These are phyloP conservation scores for Pyronema omphalodes DNA, from an alignment of 495 filamentous ascomycete genomes.

Conservation along the genomic window DNA sequence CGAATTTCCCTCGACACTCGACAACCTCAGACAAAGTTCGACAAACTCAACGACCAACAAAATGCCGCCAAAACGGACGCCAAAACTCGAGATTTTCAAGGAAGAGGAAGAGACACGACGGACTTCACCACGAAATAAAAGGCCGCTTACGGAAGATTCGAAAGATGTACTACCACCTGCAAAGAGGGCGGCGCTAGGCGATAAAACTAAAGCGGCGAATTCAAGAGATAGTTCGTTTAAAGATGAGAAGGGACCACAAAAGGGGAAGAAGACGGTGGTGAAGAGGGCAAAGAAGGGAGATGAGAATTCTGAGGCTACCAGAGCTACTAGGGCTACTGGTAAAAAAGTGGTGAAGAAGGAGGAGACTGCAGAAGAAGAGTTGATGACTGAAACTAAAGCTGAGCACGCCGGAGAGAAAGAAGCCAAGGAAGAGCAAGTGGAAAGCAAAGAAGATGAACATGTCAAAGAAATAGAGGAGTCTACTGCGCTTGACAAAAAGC, in stretches of 20 bases:
- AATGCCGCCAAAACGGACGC: constrained; percentile 2
- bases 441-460: no score
- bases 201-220: background rate
- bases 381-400: no score
- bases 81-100: background rate
- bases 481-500: no score
- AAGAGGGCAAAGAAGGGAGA: no score
- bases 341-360: no score
- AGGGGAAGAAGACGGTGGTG: no score
- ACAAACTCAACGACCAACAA: background rate
- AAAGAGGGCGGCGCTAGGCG: background rate
- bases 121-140: background rate
- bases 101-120: background rate
- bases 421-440: no score
- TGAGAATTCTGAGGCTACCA: no score
- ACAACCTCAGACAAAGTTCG: background rate
- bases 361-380: no score
- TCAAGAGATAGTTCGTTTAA: background rate
- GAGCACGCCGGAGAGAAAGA: no score
- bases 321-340: no score
- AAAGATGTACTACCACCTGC: background rate
- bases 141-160: background rate
- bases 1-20: background rate
- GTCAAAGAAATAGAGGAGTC: no score
- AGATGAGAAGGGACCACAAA: background rate